A percentile compares a stretch with the other conserved stretches of the same genome.
These are phyloP conservation scores for Fomitopsis serialis DNA, from an alignment of 768 basidiomycete species.

Conservation along the genomic window DNA sequence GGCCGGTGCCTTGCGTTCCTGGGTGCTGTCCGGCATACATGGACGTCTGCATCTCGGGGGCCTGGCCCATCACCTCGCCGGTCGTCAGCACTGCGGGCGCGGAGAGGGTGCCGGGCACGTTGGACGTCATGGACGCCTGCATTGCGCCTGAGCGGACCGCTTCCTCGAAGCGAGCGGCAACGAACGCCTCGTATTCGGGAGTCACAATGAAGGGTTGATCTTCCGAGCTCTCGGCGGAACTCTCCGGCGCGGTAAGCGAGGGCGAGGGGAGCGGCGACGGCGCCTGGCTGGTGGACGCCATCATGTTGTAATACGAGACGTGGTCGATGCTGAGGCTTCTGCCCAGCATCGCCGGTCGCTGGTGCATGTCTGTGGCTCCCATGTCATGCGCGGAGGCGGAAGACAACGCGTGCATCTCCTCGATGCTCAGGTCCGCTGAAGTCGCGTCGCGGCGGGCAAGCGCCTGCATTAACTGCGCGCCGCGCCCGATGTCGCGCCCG, in stretches of 20 bases:
- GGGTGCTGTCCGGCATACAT: background rate
- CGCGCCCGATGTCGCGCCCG: background rate
- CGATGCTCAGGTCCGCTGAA: background rate
- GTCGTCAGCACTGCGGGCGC: background rate
- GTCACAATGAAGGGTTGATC: conserved; percentile 25
- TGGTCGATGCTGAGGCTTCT: background rate
- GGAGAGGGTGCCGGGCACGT: background rate
- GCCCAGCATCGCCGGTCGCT: background rate
- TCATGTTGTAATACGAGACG: conserved; percentile 10
- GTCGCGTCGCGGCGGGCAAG: background rate
- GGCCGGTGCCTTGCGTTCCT: background rate
- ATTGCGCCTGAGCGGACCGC: conserved; percentile 22
- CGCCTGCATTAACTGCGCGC: background rate
- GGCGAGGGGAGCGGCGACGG: conserved; percentile 14
- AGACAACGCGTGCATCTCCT: background rate
- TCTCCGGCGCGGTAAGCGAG: conserved; percentile 7
- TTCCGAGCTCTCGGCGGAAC: conserved; percentile 9
- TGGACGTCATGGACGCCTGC: conserved; percentile 21
- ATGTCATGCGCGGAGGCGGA: background rate
- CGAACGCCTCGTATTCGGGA: conserved; percentile 23
- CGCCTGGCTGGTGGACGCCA: conserved; percentile 10
- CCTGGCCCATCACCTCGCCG: background rate
- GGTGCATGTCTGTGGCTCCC: background rate
- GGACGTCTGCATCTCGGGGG: background rate
- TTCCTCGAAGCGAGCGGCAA: conserved; percentile 19